phyloP scores from a whole-genome alignment of 78 protist genomes.

The Dictyostelium purpureum region DNA sequence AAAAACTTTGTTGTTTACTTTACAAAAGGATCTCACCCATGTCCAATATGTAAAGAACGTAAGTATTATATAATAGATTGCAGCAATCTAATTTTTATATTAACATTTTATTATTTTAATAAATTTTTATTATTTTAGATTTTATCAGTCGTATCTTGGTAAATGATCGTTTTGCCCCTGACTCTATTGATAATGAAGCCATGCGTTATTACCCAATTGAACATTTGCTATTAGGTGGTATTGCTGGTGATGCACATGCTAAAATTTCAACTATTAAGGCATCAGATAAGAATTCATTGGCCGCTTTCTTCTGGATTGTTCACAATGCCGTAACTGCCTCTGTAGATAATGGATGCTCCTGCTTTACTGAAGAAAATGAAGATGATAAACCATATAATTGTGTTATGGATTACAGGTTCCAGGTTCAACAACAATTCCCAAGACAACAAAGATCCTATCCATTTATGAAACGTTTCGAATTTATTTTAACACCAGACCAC shows the following conservation, averaged over 20 bases:
- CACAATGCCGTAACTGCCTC: not conserved
- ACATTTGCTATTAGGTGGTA: constrained; percentile 20
- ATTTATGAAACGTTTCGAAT: constrained; percentile 6
- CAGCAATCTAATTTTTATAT: too few species aligned
- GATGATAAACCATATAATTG: not conserved
- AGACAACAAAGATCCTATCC: constrained; percentile 10
- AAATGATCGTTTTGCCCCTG: constrained; percentile 2
- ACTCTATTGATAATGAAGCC: not conserved
- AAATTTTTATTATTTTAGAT: too few species aligned
- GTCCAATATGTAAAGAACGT: constrained; percentile 50
- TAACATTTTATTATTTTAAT: too few species aligned
- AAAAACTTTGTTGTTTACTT: not conserved
- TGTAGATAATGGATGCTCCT: not conserved
- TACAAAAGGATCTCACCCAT: constrained; percentile 3
- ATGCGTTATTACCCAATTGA: constrained; percentile 28
- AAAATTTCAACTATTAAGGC: not conserved
- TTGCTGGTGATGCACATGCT: not conserved
- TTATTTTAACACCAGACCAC: not conserved
- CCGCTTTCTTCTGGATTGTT: not conserved
- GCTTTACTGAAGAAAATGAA: constrained; percentile 2
- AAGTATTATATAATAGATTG: too few species aligned
- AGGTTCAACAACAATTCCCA: not conserved
- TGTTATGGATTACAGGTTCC: not conserved
- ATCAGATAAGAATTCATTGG: not conserved
- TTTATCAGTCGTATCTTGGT: not conserved